Base-by-base conservation (phyloP, 805 yeast genomes). In the Kregervanrija pseudodelftensis region DNA sequence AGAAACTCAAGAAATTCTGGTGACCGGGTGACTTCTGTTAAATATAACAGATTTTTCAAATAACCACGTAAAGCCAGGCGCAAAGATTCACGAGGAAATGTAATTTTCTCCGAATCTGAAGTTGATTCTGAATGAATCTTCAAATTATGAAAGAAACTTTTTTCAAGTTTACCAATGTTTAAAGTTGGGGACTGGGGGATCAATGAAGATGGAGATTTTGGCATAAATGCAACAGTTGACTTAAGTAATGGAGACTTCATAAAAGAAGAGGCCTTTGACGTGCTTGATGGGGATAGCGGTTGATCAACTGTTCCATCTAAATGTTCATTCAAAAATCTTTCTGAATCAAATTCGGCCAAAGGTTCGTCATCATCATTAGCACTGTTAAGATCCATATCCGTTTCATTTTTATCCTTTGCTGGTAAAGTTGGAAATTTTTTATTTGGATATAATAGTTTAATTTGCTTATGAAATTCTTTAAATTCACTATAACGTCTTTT, bases 11-110 rank as follows among this genome's bases (percentile, higher is more conserved):
- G 58, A 38, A 89, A 68, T 4, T 69, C 63, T 0, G 68, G 64
- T 35, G 80, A 74, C 41, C 73, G 71, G 1, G 79, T 67, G 0
- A 87, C 72, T 39, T 78, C 82, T 5, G 77, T 70, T 37, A 77
- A 74, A 32, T 72, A 66, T 9, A 76, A 56, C 13, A 90, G 61
- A 1, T 71, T 60, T 30, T 73, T 67, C 40, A 91, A 56, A 55
- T 85, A 91, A 0, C 88, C 85, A 39, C 97, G 70, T 38, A 91
- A 68, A 0, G 95, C 77, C 9, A 88, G 70, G 37, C 98, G 69
- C 52, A 87, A 74, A 51, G 79, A 81, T 60, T 91, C 98, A 30
- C 95, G 73, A 2, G 80, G 76, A 30, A 85, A 67, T 33, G 58
- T 61, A 34, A 50, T 33, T 22, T 47, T 49, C 14, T 50, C 47